Conservation (phyloP, 257 asterid species). For the Nicotiana paniculata region DNA sequence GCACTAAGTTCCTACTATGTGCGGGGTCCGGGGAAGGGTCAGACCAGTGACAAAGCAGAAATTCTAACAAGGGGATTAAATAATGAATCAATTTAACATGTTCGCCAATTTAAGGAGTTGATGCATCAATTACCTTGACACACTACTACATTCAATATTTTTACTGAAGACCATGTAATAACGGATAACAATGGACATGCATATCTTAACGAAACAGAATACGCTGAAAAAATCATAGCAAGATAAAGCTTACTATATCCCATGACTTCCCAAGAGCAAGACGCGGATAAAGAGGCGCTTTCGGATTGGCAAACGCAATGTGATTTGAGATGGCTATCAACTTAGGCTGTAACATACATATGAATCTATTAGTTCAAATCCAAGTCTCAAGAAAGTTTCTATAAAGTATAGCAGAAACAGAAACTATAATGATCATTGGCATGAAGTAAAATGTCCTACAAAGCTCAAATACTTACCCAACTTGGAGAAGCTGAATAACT, state of each 20-base stretch:
- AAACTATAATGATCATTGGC: neutral
- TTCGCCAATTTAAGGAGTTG: neutral
- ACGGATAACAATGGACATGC: no score
- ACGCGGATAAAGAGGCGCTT: slow-evolving; percentile 90
- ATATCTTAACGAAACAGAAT: neutral
- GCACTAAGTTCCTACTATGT: no score
- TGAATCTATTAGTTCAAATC: neutral
- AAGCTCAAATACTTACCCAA: neutral
- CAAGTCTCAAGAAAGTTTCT: neutral
- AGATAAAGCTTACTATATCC: slow-evolving; percentile 60
- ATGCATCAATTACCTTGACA: neutral
- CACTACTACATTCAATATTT: neutral
- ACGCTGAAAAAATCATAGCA: neutral
- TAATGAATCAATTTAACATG: neutral
- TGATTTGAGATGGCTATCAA: slow-evolving; percentile 61
- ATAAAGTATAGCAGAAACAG: neutral
- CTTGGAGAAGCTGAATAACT: no score
- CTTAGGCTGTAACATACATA: slow-evolving; percentile 61
- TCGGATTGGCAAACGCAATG: slow-evolving; percentile 69
- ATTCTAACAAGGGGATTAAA: neutral
- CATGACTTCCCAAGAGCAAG: slow-evolving; percentile 93
- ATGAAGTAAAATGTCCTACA: neutral
- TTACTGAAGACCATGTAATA: neutral
- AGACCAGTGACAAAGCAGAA: neutral
- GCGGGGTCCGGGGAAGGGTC: no score